Percentiles rank a stretch among this genome's conserved stretches.
These are phyloP conservation scores for Annulohypoxylon moriforme DNA, from an alignment of 495 filamentous ascomycete genomes.

Conservation along the genomic window DNA sequence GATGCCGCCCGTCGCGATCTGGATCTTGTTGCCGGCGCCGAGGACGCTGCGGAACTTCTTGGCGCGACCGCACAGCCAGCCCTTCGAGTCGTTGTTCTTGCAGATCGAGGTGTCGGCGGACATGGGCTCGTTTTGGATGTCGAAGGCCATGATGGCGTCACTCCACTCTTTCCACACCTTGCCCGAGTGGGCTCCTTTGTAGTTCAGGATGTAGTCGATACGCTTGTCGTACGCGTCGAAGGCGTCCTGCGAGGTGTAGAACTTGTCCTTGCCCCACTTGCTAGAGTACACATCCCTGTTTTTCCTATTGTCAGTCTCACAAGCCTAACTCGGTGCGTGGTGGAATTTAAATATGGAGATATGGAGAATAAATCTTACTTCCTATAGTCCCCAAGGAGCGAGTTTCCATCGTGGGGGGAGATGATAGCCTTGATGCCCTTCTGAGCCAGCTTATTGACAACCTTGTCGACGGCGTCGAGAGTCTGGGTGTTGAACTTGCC, in stretches of 20 bases:
- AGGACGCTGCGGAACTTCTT: constrained; percentile 36
- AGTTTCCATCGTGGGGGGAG: constrained; percentile 56
- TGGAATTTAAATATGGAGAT: no score
- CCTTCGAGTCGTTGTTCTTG: constrained; percentile 41
- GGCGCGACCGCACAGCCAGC: constrained; percentile 52
- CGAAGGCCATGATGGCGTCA: constrained; percentile 55
- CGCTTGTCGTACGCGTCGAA: constrained; percentile 50
- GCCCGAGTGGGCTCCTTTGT: constrained; percentile 47
- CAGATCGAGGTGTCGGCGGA: constrained; percentile 33
- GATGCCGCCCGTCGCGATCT: constrained; percentile 45
- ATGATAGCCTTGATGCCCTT: constrained; percentile 57
- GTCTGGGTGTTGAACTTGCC: constrained; percentile 48
- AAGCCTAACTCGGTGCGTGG: no score
- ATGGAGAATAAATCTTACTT: constrained; percentile 22
- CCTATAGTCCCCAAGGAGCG: constrained; percentile 40
- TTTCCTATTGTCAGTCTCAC: neutral
- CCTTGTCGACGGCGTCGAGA: constrained; percentile 51
- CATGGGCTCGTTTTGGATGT: constrained; percentile 55
- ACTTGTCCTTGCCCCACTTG: constrained; percentile 42
- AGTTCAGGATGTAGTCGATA: constrained; percentile 49
- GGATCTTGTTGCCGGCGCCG: constrained; percentile 38
- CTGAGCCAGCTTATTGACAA: constrained; percentile 43
- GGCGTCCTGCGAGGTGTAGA: constrained; percentile 48
- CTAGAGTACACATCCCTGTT: constrained; percentile 47
- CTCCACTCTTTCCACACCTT: constrained; percentile 50